A percentile compares a stretch with the other conserved stretches of the same genome.
Evolutionary conservation across 345 rosid genomes (phyloP).

Genomic region (Moricandia arvensis): DNA sequence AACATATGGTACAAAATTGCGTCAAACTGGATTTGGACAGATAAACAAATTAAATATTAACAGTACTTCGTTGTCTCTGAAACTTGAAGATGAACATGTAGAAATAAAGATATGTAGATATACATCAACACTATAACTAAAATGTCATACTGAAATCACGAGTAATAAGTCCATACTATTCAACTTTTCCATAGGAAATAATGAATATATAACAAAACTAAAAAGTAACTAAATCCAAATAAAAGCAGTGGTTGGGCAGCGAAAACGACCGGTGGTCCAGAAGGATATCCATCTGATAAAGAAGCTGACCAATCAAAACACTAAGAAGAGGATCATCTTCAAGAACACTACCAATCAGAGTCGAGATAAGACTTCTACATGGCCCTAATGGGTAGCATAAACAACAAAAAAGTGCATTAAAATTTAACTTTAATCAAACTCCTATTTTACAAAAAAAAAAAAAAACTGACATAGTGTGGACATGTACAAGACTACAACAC

Average conservation of each 20-base stretch:
- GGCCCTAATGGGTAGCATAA: slow-evolving; percentile 34
- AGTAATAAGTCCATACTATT: background rate
- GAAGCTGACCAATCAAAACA: slow-evolving; percentile 49
- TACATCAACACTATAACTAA: background rate
- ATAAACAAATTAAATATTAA: background rate
- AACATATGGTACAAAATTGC: background rate
- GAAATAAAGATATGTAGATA: background rate
- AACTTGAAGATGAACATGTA: background rate
- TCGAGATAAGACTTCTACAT: slow-evolving; percentile 63
- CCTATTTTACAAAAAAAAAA: background rate
- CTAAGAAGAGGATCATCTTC: slow-evolving; percentile 45
- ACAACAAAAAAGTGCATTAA: slow-evolving; percentile 13
- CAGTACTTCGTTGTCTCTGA: background rate
- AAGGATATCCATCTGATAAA: background rate
- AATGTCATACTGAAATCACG: background rate
- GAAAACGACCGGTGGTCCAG: background rate
- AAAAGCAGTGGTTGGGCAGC: background rate
- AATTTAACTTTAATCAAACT: background rate
- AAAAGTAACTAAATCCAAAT: background rate
- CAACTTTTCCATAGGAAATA: background rate
- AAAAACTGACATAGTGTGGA: background rate
- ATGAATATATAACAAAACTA: background rate
- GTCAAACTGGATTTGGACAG: background rate
- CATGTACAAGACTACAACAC: background rate
- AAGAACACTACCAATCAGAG: slow-evolving; percentile 47